phyloP scores from a whole-genome alignment of 805 yeast genomes.

The Metschnikowia arizonensis region DNA sequence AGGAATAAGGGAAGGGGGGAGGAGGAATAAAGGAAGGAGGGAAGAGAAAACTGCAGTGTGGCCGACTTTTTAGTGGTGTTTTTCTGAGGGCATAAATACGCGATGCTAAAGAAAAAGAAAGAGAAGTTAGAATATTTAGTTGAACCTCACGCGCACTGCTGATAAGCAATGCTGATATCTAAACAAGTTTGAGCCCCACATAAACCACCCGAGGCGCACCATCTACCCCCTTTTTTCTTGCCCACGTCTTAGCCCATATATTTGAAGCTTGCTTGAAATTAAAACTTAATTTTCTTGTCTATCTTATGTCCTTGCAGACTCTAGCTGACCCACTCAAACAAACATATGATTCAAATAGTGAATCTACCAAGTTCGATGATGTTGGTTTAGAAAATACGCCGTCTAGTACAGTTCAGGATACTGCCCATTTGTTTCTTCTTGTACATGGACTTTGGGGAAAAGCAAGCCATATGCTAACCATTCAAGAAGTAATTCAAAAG shows the following conservation, averaged over 20 bases:
- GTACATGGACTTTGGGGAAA: slow-evolving; percentile 70
- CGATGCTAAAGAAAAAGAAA: too few species aligned
- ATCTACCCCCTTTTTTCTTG: not conserved
- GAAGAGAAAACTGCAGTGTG: not conserved
- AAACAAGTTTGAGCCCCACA: not conserved
- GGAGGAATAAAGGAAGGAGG: too few species aligned
- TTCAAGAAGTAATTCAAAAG: slow-evolving; percentile 44
- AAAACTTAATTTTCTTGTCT: not conserved
- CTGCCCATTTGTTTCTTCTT: slow-evolving; percentile 37
- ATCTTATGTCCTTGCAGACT: not conserved
- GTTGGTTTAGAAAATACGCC: not conserved
- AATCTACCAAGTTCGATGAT: not conserved
- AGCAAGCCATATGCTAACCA: slow-evolving; percentile 59
- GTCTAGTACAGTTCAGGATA: not conserved
- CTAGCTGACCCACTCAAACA: not conserved
- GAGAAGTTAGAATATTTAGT: too few species aligned
- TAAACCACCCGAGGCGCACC: not conserved
- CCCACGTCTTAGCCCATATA: not conserved
- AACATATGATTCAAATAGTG: not conserved
- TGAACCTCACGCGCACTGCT: not conserved
- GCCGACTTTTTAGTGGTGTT: not conserved
- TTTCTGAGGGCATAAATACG: not conserved
- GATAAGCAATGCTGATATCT: not conserved
- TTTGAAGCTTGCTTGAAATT: not conserved
- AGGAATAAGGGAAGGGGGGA: too few species aligned